Conservation (phyloP, 352 stramenopile genomes). For the Globisporangium okanoganense region DNA sequence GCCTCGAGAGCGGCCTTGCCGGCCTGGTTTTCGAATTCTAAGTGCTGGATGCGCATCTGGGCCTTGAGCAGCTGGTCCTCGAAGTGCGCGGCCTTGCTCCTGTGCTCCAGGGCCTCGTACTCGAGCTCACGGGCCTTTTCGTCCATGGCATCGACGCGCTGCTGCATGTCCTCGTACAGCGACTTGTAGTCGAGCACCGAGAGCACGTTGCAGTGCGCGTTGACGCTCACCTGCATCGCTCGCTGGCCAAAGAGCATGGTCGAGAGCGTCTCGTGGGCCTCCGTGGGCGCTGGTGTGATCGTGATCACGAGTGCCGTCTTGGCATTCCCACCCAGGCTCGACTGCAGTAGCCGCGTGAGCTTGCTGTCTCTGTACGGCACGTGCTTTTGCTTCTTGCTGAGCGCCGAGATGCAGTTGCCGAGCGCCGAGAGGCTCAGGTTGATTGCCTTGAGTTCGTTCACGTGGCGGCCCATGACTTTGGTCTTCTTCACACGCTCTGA, state of each 20-base stretch:
- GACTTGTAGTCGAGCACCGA: conserved; percentile 66
- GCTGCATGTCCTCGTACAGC: conserved; percentile 56
- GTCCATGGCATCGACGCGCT: conserved; percentile 40
- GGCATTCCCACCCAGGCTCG: conserved; percentile 67
- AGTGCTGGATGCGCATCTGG: conserved; percentile 50
- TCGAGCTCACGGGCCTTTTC: conserved; percentile 21
- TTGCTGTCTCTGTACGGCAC: conserved; percentile 77
- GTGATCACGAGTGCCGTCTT: conserved; percentile 72
- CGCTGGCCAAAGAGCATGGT: conserved; percentile 74
- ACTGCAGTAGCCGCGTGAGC: conserved; percentile 62
- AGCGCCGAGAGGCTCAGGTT: conserved; percentile 73
- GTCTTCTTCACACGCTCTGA: conserved; percentile 74
- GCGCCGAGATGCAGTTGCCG: conserved; percentile 69
- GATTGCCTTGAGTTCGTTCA: conserved; percentile 67
- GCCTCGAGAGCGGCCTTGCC: conserved; percentile 19
- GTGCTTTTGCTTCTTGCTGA: conserved; percentile 55
- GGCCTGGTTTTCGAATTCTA: conserved; percentile 59
- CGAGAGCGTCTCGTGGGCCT: conserved; percentile 56
- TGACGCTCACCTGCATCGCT: conserved; percentile 64
- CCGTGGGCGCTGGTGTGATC: conserved; percentile 36
- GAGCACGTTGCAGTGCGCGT: conserved; percentile 54
- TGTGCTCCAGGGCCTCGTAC: conserved; percentile 16
- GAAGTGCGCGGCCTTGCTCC: conserved; percentile 12
- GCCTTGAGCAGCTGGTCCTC: conserved; percentile 56
- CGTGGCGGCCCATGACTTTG: conserved; percentile 46